These are phyloP conservation scores for Diaporthe caulivora DNA, from an alignment of 2,329 filamentous ascomycete genomes.

Conservation along the genomic window DNA sequence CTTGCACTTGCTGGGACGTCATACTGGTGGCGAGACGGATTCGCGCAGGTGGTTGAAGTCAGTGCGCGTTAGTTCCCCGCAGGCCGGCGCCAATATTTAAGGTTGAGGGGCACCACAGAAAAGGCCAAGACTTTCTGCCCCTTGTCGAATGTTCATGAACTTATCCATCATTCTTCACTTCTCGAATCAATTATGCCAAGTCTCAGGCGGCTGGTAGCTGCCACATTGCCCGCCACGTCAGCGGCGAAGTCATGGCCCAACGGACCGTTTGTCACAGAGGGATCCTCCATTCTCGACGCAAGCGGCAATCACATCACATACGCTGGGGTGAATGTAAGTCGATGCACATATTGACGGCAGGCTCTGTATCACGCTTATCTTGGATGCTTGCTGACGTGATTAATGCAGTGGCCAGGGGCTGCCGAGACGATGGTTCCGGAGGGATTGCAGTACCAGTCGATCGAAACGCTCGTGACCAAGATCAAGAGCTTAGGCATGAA, in stretches of 20 bases:
- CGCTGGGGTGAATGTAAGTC: constrained; percentile 63
- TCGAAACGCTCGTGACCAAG: constrained; percentile 65
- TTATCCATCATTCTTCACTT: neutral
- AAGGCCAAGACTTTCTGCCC: neutral
- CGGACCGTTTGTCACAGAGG: constrained; percentile 56
- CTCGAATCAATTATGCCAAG: constrained; percentile 9
- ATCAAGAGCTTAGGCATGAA: constrained; percentile 73
- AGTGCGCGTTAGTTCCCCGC: constrained; percentile 16
- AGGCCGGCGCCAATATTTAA: constrained; percentile 11
- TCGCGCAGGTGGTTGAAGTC: constrained; percentile 3
- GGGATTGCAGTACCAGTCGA: constrained; percentile 71
- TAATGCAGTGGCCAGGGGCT: constrained; percentile 66
- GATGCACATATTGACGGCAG: neutral
- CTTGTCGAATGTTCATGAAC: neutral
- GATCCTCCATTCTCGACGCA: constrained; percentile 57
- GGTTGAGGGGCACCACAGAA: neutral
- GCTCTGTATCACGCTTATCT: neutral
- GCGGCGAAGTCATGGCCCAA: constrained; percentile 52
- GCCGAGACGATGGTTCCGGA: constrained; percentile 75
- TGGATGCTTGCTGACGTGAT: neutral
- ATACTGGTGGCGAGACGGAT: neutral
- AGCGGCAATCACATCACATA: constrained; percentile 59
- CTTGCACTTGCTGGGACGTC: constrained; percentile 11
- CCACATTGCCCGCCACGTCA: neutral
- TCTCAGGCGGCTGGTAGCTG: constrained; percentile 3